Base-by-base conservation (phyloP, 2,329 filamentous ascomycete genomes). In the Paraphoma sp. region DNA sequence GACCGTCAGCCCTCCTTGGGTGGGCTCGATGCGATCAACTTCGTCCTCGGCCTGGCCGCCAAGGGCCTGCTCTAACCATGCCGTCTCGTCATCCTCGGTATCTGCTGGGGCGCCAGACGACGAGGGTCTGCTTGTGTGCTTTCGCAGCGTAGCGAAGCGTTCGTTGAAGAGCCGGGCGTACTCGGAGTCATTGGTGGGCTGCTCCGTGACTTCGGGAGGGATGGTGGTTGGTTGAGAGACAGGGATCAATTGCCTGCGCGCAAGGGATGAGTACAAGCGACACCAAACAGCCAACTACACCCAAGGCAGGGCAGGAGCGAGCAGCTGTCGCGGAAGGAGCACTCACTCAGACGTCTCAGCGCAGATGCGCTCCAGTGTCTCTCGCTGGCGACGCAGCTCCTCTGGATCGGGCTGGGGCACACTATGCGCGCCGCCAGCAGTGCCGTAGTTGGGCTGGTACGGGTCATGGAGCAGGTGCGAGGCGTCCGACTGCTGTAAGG, bases 301-400 rank as follows among this genome's bases (percentile, higher is more conserved):
- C 23, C 23, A 23, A 5, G 23, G 23, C 23, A 23, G 23, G 23
- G 23, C 23, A 23, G 23, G 23, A 23, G 23, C 23, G 23, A 23
- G 23, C 23, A 44, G 41, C 45, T 50, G 30, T 47, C 42, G 16
- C 52, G 48, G 49, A 40, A 18, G 46, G 42, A 28, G 45, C 43
- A 71, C 78, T 54, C 65, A 82, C 81, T 82, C 80, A 23, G 79
- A 77, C 11, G 81, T 82, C 61, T 81, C 77, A 44, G 79, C 78
- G 48, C 81, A 83, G 56, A 83, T 81, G 36, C 78, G 76, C 65
- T 82, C 80, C 55, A 83, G 66, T 30, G 77, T 79, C 63, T 82
- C 80, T 41, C 81, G 73, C 65, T 82, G 78, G 60, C 79, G 76
- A 56, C 77, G 72, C 51, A 82, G 72, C 69, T 82, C 81, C 64